A percentile compares a stretch with the other conserved stretches of the same genome.
Evolutionary conservation across 192 early-diverging fungal species (phyloP).

Genomic region (Chytriomyces hyalinus): DNA sequence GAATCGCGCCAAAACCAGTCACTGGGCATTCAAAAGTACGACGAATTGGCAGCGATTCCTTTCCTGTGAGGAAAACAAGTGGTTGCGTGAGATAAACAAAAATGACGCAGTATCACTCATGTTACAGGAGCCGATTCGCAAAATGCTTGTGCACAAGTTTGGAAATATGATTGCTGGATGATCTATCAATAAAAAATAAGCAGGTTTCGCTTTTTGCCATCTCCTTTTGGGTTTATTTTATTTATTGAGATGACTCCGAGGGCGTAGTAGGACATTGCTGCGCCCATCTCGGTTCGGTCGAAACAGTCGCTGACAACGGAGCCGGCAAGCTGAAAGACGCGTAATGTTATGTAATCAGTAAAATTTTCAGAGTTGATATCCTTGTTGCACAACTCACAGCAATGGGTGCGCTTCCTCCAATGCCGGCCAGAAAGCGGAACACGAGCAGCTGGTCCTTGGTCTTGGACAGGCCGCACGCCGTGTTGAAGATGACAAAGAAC

Average conservation of each 20-base stretch:
- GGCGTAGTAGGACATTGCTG: slow-evolving; percentile 59
- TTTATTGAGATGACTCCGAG: slow-evolving; percentile 56
- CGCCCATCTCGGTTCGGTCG: slow-evolving; percentile 56
- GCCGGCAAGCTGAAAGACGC: slow-evolving; percentile 20
- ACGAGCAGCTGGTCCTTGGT: slow-evolving; percentile 43
- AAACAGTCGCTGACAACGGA: slow-evolving; percentile 61
- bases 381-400: slow-evolving; percentile 36
- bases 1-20: no score
- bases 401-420: slow-evolving; percentile 55
- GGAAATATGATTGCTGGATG: no score
- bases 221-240: no score
- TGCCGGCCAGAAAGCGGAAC: slow-evolving; percentile 54
- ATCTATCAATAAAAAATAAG: no score
- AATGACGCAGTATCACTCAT: no score
- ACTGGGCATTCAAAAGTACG: no score
- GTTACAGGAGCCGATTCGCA: no score
- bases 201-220: no score
- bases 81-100: no score
- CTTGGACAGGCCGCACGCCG: slow-evolving; percentile 53
- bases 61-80: no score
- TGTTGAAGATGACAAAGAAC: slow-evolving; percentile 49
- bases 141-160: no score
- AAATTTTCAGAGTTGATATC: not conserved
- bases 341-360: not conserved
- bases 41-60: no score